These are phyloP conservation scores for Zarea fungicola DNA, from an alignment of 2,329 filamentous ascomycete species.

Conservation along the genomic window DNA sequence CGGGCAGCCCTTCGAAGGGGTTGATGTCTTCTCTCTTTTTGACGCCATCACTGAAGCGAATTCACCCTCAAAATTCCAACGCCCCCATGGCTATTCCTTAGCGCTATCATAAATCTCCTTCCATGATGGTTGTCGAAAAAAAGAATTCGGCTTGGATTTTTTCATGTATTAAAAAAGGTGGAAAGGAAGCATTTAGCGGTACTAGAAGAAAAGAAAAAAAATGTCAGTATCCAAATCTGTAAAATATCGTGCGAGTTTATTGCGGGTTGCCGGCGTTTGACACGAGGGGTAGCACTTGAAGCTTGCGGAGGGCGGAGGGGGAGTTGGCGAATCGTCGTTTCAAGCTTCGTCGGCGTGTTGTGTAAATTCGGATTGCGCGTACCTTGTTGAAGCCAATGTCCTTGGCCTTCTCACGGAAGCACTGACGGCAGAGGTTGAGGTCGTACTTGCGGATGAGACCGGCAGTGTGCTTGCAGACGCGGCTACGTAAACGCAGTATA, in stretches of 20 bases:
- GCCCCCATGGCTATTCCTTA: constrained; percentile 11
- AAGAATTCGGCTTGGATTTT: constrained; percentile 11
- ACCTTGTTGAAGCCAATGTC: constrained; percentile 73
- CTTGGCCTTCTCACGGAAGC: constrained; percentile 69
- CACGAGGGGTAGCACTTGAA: not conserved
- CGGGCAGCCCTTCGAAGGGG: constrained; percentile 36
- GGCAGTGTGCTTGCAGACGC: constrained; percentile 82
- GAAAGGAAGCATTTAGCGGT: constrained; percentile 29
- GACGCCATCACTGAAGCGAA: constrained; percentile 24
- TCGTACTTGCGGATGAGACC: constrained; percentile 99
- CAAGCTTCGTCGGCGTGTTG: not conserved
- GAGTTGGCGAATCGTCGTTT: not conserved
- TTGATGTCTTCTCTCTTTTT: constrained; percentile 20
- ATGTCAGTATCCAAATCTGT: constrained; percentile 18
- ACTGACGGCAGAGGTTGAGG: constrained; percentile 80
- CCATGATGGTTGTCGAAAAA: constrained; percentile 11
- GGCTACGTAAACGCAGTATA: constrained; percentile 37
- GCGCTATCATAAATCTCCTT: constrained; percentile 6
- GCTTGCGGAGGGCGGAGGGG: not conserved
- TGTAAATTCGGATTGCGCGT: constrained; percentile 22
- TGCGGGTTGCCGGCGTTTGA: not conserved
- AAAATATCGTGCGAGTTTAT: not conserved
- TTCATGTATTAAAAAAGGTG: constrained; percentile 1
- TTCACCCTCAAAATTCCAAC: not conserved
- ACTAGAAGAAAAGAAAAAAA: constrained; percentile 22